phyloP scores from a whole-genome alignment of 176 grass and related monocot genomes.

The Oryza rufipogon region DNA sequence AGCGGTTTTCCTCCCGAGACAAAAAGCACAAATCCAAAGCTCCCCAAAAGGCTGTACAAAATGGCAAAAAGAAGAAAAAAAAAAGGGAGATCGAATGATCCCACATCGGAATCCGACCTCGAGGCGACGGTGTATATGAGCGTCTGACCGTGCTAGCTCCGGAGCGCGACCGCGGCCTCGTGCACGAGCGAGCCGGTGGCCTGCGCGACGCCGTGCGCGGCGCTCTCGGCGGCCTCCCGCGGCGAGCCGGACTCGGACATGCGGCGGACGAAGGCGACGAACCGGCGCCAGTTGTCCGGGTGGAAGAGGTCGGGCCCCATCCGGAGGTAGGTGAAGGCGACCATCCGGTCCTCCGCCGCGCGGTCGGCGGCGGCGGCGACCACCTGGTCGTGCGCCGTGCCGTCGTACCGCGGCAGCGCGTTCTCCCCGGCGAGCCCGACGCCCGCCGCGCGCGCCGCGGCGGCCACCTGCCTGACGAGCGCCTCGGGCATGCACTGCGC shows the following conservation, averaged over 20 bases:
- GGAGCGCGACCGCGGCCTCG: constrained; percentile 52
- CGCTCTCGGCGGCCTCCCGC: constrained; percentile 48
- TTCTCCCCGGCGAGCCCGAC: constrained; percentile 69
- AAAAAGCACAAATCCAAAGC: not conserved
- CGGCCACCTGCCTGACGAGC: constrained; percentile 67
- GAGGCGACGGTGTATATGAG: too few species aligned
- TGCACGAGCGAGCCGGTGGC: constrained; percentile 61
- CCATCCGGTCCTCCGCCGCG: constrained; percentile 60
- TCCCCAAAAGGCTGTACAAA: not conserved
- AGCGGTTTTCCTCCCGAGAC: not conserved
- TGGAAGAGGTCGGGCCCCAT: constrained; percentile 67
- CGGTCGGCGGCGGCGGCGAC: constrained; percentile 44
- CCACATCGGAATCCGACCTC: not conserved
- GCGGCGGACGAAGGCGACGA: constrained; percentile 65
- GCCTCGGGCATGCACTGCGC: constrained; percentile 64
- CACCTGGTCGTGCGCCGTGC: constrained; percentile 63
- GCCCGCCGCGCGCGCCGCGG: constrained; percentile 50
- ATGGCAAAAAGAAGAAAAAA: not conserved
- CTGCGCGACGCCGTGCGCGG: constrained; percentile 49
- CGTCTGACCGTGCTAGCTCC: constrained; percentile 23
- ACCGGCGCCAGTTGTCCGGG: constrained; percentile 66
- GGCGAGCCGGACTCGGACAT: constrained; percentile 39
- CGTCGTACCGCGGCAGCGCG: constrained; percentile 73
- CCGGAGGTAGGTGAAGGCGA: constrained; percentile 84
- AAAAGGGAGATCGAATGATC: not conserved